Percentiles rank a stretch among this genome's conserved stretches.
phyloP scores from a whole-genome alignment of 2,329 filamentous ascomycete species.

The Diatrype stigma region DNA sequence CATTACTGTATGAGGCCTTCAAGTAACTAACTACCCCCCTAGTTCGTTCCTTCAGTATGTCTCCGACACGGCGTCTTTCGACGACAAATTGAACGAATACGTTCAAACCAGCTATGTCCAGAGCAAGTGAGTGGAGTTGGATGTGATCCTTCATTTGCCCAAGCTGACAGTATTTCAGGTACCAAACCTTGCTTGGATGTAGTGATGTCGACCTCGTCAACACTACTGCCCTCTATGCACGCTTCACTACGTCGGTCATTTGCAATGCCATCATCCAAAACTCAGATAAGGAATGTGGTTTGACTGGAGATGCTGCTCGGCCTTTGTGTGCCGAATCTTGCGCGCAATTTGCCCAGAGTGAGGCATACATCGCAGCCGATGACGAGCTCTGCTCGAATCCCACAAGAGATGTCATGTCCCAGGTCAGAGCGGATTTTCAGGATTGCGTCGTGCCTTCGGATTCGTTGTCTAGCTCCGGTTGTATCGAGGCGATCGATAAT shows the following conservation, averaged over 20 bases:
- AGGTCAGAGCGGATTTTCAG: conserved; percentile 89
- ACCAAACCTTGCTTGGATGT: conserved; percentile 77
- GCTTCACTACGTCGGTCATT: conserved; percentile 86
- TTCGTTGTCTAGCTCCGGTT: conserved; percentile 67
- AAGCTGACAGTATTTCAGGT: conserved; percentile 51
- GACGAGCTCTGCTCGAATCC: conserved; percentile 66
- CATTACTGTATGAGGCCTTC: background rate
- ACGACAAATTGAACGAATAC: conserved; percentile 68
- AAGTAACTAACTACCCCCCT: conserved; percentile 13
- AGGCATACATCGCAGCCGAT: conserved; percentile 78
- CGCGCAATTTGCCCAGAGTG: conserved; percentile 80
- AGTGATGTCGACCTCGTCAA: conserved; percentile 71
- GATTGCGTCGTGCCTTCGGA: conserved; percentile 81
- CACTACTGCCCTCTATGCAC: conserved; percentile 79
- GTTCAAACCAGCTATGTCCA: conserved; percentile 71
- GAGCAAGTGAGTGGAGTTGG: conserved; percentile 59
- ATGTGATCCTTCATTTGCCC: background rate
- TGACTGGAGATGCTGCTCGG: conserved; percentile 59
- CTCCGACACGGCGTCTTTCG: conserved; percentile 71
- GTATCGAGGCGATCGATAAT: conserved; percentile 73
- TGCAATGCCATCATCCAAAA: conserved; percentile 95
- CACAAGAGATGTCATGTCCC: conserved; percentile 59
- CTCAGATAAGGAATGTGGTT: conserved; percentile 65
- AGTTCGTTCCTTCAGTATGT: conserved; percentile 86
- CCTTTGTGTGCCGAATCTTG: conserved; percentile 90